Evolutionary conservation across 2,329 filamentous ascomycete genomes (phyloP), one percentile per base, ranked within the genome.

Genomic region (Diplodia sapinea): DNA sequence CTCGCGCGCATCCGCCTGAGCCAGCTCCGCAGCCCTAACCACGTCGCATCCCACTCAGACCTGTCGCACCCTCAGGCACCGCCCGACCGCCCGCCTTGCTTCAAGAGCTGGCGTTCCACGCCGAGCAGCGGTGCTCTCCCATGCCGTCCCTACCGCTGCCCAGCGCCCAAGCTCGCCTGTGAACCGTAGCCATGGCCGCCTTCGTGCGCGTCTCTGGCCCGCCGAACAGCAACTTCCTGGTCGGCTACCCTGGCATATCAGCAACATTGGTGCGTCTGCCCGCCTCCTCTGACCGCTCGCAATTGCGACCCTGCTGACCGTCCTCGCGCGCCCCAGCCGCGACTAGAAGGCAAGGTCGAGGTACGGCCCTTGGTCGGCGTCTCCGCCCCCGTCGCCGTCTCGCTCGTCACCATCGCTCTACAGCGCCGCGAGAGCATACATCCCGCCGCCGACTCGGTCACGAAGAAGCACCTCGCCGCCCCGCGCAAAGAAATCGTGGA

Each of bases 341-440:
- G 95, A 77, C 94, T 99, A 82, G 94, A 97, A 84, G 95, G 95
- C 74, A 96, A 95, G 78, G 95, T 99, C 77, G 95, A 98, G 82
- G 95, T 99, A 74, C 89, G 95, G 69, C 95, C 95, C 51, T 89
- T 89, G 66, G 86, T 90, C 70, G 94, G 95, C 69, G 89, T 91
- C 74, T 94, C 93, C 20, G 93, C 93, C 73, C 93, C 95, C 51
- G 94, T 98, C 74, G 88, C 91, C 76, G 85, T 99, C 76, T 97
- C 94, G 59, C 88, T 97, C 72, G 94, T 98, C 72, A 94, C 94
- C 74, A 96, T 99, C 83, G 94, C 91, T 74, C 87, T 99, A 67
- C 93, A 96, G 76, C 90, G 94, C 74, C 89, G 93, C 82, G 95
- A 99, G 83, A 95, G 93, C 67, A 98, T 99, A 80, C 94, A 98